Conservation (phyloP, 352 stramenopile species). For the Pythium sukuiense region DNA sequence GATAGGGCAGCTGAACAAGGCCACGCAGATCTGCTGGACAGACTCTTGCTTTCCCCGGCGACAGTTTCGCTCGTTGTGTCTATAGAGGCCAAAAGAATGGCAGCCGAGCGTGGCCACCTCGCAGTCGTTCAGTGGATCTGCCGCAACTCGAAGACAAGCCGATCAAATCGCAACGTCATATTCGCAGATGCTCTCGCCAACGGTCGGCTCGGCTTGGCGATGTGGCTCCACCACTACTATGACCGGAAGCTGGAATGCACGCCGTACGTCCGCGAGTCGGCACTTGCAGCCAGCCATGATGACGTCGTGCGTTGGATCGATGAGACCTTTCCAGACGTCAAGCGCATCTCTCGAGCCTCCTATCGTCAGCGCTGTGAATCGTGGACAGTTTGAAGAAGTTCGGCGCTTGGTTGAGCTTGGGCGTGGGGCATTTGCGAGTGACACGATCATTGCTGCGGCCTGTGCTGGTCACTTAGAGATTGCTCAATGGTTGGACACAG, state of each 20-base stretch:
- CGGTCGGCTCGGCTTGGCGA: conserved; percentile 19
- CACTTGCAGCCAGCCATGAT: neutral
- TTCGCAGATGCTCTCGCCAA: neutral
- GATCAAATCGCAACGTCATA: neutral
- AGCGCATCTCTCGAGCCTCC: neutral
- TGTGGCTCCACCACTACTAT: conserved; percentile 10
- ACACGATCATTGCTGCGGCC: conserved; percentile 1
- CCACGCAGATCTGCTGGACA: conserved; percentile 8
- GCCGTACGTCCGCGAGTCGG: neutral
- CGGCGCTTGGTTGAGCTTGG: neutral
- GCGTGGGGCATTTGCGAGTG: too few relatives aligned
- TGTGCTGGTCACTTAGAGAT: neutral
- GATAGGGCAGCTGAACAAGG: conserved; percentile 14
- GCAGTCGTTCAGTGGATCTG: conserved; percentile 22
- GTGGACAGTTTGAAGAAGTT: conserved; percentile 3
- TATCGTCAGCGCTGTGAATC: conserved; percentile 2
- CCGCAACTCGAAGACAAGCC: neutral
- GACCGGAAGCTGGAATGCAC: conserved; percentile 7
- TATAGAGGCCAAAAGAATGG: conserved; percentile 11
- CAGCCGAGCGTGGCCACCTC: conserved; percentile 20
- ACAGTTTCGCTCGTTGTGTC: conserved; percentile 1
- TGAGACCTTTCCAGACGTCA: conserved; percentile 6
- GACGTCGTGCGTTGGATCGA: conserved; percentile 6
- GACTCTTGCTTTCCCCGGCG: neutral
- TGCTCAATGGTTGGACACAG: too few relatives aligned